Base-by-base conservation (phyloP, 2,329 filamentous ascomycete genomes). In the Apiospora aurea region DNA sequence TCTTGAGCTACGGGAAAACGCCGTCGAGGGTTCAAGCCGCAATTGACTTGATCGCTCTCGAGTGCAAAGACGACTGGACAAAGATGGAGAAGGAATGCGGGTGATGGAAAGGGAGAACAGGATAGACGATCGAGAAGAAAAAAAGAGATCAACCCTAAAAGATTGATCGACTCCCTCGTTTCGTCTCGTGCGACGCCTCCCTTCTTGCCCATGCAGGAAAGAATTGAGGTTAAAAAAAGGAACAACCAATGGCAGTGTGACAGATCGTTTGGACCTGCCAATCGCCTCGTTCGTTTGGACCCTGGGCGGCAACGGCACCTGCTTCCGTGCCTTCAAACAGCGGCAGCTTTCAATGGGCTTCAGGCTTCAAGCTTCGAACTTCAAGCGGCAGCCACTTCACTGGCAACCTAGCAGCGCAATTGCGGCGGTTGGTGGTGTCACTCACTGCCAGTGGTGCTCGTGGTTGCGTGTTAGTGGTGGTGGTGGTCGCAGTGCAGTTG, bases 1-100 rank as follows among this genome's bases (percentile, higher is more conserved):
- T 81, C n/a, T 70, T 69, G 47, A 46, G 24, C 34, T 64, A 41
- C 18, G 57, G 34, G 34, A 61, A n/a, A n/a, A 38, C 57, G 29
- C 24, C 29, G 29, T 41, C 57, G 57, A 61, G 53, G 6, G 53
- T 38, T 61, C 53, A 61, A 61, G 53, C 29, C 53, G 53, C 53
- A 61, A 61, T 61, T 61, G 53, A 61, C 53, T 64, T 64, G 57
- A 64, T 41, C 29, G 8, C 21, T 41, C 57, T 41, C 57, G 57
- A 41, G 21, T 34, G 34, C 57, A 29, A 21, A 16, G 21, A 24
- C 13, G 16, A 29, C 24, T 61, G 51, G 26, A 18, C 16, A 64
- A 64, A 34, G 57, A 64, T 38, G 34, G 57, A 64, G 57, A 64
- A 64, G 57, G 57, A 64, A 64, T 64, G 57, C 34, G 34, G 57